These are phyloP conservation scores for Oxytropis ochrocephala DNA, from an alignment of 306 rosid genomes.

Conservation along the genomic window DNA sequence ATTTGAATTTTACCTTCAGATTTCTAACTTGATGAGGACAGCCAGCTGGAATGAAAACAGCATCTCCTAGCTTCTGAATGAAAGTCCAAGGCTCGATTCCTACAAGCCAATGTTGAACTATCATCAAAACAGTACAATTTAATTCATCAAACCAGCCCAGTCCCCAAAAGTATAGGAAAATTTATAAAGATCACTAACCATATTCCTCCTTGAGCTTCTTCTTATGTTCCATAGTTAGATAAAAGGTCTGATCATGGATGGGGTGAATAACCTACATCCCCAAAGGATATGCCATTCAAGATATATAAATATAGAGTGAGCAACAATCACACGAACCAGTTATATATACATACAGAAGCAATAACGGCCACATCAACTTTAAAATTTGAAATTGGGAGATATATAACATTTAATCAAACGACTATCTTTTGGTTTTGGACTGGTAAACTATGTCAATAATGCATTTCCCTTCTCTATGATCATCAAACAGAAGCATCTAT, in stretches of 20 bases:
- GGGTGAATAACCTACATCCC: slow-evolving; percentile 56
- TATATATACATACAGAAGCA: not conserved
- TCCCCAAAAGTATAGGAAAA: not conserved
- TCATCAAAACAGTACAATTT: not conserved
- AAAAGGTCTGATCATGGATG: slow-evolving; percentile 70
- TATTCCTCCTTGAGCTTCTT: slow-evolving; percentile 69
- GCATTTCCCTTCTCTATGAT: not conserved
- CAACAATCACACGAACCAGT: not conserved
- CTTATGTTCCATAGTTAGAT: slow-evolving; percentile 59
- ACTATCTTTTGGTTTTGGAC: not conserved
- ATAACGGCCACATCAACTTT: not conserved
- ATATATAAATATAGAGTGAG: not conserved
- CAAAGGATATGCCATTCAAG: not conserved
- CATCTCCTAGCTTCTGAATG: slow-evolving; percentile 32
- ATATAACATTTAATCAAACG: not conserved
- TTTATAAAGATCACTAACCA: slow-evolving; percentile 36
- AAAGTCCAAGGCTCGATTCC: slow-evolving; percentile 47
- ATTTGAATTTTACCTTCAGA: slow-evolving; percentile 20
- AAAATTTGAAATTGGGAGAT: not conserved
- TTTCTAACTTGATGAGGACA: slow-evolving; percentile 40
- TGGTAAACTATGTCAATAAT: not conserved
- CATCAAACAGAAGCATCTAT: not conserved
- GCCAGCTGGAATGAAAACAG: slow-evolving; percentile 33
- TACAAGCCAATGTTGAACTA: not conserved
- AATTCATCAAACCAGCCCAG: not conserved